Conservation (phyloP, 225 moss, liverwort and hornwort genomes). For the Ulota crispa region DNA sequence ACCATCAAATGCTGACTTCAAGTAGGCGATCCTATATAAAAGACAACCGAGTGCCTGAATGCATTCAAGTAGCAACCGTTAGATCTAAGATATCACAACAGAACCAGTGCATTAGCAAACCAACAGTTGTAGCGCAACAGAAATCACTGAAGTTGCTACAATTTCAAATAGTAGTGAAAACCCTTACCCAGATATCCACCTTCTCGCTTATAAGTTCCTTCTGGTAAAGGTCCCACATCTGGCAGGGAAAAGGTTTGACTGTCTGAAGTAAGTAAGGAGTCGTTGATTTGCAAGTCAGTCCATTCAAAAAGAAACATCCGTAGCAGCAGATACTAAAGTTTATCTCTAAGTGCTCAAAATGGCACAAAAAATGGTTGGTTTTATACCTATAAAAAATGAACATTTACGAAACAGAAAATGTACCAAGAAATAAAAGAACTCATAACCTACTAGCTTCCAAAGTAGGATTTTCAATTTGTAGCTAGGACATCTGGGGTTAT, state of each 20-base stretch:
- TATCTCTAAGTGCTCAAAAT: not conserved
- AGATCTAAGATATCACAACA: slow-evolving; percentile 8
- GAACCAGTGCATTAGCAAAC: too few relatives aligned
- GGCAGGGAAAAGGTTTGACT: not conserved
- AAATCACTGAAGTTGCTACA: not conserved
- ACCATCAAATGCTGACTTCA: slow-evolving; percentile 93
- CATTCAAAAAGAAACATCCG: not conserved
- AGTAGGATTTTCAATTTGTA: not conserved
- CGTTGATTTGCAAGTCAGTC: not conserved
- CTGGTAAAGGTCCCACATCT: slow-evolving; percentile 99
- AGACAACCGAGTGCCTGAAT: slow-evolving; percentile 95
- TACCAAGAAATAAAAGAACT: not conserved
- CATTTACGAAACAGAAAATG: not conserved
- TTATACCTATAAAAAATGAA: not conserved
- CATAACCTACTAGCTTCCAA: not conserved
- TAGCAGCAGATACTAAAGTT: not conserved
- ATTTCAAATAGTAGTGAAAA: not conserved
- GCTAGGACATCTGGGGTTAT: not conserved
- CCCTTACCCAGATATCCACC: slow-evolving; percentile 96
- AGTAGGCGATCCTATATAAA: slow-evolving; percentile 81
- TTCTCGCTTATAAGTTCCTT: slow-evolving; percentile 95
- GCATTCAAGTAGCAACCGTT: slow-evolving; percentile 17
- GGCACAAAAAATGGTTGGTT: not conserved
- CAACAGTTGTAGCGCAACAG: not conserved
- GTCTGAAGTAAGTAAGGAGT: not conserved